Evolutionary conservation across 2,329 filamentous ascomycete genomes (phyloP), one percentile per base, ranked within the genome.

Genomic region (Xylariaceae sp.): DNA sequence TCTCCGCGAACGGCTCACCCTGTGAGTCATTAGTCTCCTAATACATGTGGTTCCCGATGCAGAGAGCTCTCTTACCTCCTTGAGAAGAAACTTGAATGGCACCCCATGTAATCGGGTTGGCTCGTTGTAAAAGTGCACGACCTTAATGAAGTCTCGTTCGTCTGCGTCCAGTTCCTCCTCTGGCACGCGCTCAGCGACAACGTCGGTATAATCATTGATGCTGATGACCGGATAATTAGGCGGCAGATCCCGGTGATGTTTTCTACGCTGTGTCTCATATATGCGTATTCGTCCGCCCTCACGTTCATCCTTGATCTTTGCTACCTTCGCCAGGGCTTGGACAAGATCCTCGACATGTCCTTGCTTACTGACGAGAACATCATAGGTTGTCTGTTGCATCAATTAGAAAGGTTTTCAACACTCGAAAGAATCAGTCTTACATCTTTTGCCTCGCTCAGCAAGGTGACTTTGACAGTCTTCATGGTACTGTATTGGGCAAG

Each of bases 91-190:
- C 54, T 84, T 85, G 74, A 98, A 98, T 0, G 93, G 93, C 34
- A 95, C 78, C 3, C 90, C 88, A 59, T 98, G 91, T 3, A 83
- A 71, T 54, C 94, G 87, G 57, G 70, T 86, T 0, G 87, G 80
- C 55, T 98, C 94, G 52, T 84, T 87, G 61, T 98, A 90, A 66
- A 93, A 98, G 63, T 96, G 93, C 66, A 91, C 93, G 22, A 85
- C 88, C 47, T 84, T 80, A 42, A 96, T 85, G 41, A 83, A 77
- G 38, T 81, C 75, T 31, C 55, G 64, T 2, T 77, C 72, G 8
- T 74, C 69, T 2, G 68, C 70, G 26, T 83, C 80, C 2, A 76
- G 64, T 51, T 85, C 84, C 37, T 89, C 83, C 39, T 89, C 79
- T 0, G 90, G 87, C 32, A 91, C 78, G 30, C 81, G 77, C 63